Evolutionary conservation across 1,284 basidiomycete species (phyloP).

Genomic region (Ceratobasidium sp.): DNA sequence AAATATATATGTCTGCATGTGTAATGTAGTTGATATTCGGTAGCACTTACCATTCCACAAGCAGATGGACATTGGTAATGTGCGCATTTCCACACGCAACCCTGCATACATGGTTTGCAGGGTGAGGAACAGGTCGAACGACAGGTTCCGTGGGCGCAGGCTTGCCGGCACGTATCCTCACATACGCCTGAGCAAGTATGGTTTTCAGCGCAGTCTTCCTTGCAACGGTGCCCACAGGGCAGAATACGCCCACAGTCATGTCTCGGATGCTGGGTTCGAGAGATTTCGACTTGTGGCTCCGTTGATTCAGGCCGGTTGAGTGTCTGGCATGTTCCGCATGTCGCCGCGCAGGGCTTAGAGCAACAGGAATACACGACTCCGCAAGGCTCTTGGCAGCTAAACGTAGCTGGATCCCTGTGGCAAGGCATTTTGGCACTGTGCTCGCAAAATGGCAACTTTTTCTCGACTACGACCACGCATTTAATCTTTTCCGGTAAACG

Average conservation of each 20-base stretch:
- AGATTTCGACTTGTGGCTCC: conserved; percentile 38
- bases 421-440: conserved; percentile 63
- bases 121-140: conserved; percentile 58
- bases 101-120: conserved; percentile 68
- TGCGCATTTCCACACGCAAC: conserved; percentile 66
- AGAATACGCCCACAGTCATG: conserved; percentile 66
- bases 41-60: conserved; percentile 71
- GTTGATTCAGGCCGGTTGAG: conserved; percentile 47
- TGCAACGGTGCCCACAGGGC: conserved; percentile 69
- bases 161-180: conserved; percentile 63
- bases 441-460: conserved; percentile 66
- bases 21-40: neutral
- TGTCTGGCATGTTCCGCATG: conserved; percentile 64
- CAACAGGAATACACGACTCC: conserved; percentile 61
- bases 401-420: conserved; percentile 56
- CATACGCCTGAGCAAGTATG: conserved; percentile 65
- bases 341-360: conserved; percentile 63
- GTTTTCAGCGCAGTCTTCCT: conserved; percentile 59
- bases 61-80: conserved; percentile 68
- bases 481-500: conserved; percentile 59
- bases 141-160: conserved; percentile 66
- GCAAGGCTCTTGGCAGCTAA: conserved; percentile 59
- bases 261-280: conserved; percentile 56
- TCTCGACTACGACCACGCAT: conserved; percentile 61
- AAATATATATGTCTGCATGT: no score